Evolutionary conservation across 805 yeast genomes (phyloP).

Genomic region (Wickerhamomyces hampshirensis): DNA sequence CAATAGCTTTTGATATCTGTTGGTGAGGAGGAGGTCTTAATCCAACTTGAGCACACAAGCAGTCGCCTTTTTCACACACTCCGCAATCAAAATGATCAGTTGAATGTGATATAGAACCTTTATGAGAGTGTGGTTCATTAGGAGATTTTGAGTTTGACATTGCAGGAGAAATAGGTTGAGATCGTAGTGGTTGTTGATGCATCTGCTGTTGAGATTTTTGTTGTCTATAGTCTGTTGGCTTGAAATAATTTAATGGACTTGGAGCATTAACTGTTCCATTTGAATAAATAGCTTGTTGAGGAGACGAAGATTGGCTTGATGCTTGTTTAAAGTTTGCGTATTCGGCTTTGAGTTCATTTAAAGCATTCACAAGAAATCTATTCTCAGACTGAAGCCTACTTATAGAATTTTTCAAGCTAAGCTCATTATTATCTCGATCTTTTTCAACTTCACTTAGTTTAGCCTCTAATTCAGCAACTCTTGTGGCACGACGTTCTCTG

Average conservation of each 20-base stretch:
- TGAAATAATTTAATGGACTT: conserved; percentile 37
- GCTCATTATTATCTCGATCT: conserved; percentile 55
- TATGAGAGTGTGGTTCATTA: conserved; percentile 16
- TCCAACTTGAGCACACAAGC: conserved; percentile 51
- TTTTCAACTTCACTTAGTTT: conserved; percentile 62
- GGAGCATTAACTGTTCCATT: conserved; percentile 24
- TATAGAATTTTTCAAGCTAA: conserved; percentile 22
- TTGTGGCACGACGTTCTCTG: conserved; percentile 78
- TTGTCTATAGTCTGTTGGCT: conserved; percentile 36
- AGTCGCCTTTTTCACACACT: conserved; percentile 63
- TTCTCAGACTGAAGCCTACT: conserved; percentile 29
- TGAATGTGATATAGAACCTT: conserved; percentile 18
- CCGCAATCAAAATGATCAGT: conserved; percentile 44
- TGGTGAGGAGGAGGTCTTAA: conserved; percentile 20
- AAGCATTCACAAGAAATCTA: conserved; percentile 26
- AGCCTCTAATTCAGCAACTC: conserved; percentile 73
- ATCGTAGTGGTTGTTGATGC: conserved; percentile 1
- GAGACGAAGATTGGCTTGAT: conserved; percentile 7
- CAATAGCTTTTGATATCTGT: conserved; percentile 10
- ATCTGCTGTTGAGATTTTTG: conserved; percentile 17
- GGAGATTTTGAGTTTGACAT: conserved; percentile 46
- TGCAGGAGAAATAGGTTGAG: conserved; percentile 25
- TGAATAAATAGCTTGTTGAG: conserved; percentile 21
- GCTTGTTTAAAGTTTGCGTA: conserved; percentile 19
- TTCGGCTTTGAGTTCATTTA: conserved; percentile 26